Evolutionary conservation across 768 basidiomycete species (phyloP).

Genomic region (Lentinula lateritia): DNA sequence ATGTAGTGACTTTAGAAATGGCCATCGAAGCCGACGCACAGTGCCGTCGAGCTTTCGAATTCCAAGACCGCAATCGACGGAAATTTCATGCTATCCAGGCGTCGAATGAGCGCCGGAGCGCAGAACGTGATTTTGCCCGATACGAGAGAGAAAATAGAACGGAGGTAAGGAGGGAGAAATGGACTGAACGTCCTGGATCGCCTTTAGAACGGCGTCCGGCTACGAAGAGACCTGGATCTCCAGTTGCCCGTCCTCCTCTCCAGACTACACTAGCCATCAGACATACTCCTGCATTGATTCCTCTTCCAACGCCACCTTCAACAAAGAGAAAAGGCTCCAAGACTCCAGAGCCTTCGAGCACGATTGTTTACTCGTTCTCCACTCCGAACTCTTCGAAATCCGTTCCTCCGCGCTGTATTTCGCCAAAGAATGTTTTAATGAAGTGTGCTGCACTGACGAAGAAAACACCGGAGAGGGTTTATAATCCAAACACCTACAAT

Average conservation of each 20-base stretch:
- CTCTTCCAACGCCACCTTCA: neutral
- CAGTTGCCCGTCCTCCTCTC: neutral
- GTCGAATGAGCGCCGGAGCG: neutral
- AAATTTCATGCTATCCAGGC: neutral
- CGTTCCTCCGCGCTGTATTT: neutral
- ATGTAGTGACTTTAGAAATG: neutral
- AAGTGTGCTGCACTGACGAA: neutral
- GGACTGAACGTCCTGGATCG: neutral
- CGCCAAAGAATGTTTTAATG: neutral
- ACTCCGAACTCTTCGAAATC: neutral
- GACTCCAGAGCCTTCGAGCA: neutral
- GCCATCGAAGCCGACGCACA: constrained; percentile 1
- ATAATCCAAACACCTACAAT: neutral
- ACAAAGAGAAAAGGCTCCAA: neutral
- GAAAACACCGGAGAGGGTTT: neutral
- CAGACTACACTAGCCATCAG: neutral
- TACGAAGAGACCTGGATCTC: neutral
- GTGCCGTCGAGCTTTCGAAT: neutral
- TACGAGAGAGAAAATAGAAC: neutral
- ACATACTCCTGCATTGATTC: neutral
- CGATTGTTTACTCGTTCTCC: neutral
- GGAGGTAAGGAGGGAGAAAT: neutral
- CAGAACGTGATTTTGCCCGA: neutral
- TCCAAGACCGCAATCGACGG: neutral
- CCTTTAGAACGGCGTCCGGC: neutral